Percentiles rank a stretch among this genome's conserved stretches.
These are phyloP conservation scores for Aspergillus aculeatinus DNA, from an alignment of 2,329 filamentous ascomycete genomes.

Conservation along the genomic window DNA sequence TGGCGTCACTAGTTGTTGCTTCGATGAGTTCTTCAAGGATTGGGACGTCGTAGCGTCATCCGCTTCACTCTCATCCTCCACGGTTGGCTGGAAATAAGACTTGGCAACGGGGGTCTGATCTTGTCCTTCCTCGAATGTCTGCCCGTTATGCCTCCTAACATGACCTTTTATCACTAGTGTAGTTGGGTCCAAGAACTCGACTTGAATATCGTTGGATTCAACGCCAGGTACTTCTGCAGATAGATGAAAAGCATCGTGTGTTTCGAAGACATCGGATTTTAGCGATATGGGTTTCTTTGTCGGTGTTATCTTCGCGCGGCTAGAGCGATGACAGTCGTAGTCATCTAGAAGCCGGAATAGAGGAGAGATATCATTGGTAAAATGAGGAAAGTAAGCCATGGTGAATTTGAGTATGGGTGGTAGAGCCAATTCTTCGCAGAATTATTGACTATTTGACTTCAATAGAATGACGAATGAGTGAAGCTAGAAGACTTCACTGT, in stretches of 20 bases:
- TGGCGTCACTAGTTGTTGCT: conserved; percentile 22
- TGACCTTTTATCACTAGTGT: conserved; percentile 47
- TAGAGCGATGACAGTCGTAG: conserved; percentile 37
- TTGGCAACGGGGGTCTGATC: conserved; percentile 26
- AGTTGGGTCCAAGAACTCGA: conserved; percentile 48
- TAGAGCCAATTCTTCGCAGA: no score
- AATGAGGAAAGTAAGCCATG: conserved; percentile 43
- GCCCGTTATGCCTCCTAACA: conserved; percentile 30
- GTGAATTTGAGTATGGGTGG: not conserved
- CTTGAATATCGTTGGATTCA: conserved; percentile 44
- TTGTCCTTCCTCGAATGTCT: conserved; percentile 18
- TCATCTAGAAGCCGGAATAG: conserved; percentile 46
- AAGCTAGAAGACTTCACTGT: not conserved
- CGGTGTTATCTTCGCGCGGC: conserved; percentile 13
- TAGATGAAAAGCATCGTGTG: conserved; percentile 42
- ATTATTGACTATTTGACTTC: no score
- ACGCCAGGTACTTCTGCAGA: conserved; percentile 49
- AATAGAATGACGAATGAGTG: not conserved
- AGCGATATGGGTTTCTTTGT: conserved; percentile 33
- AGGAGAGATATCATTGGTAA: conserved; percentile 38
- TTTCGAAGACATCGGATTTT: conserved; percentile 47
- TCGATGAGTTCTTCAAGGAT: conserved; percentile 19
- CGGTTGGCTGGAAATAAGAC: conserved; percentile 46
- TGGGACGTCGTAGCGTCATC: conserved; percentile 11
- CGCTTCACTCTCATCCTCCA: conserved; percentile 53